phyloP scores from a whole-genome alignment of 306 rosid species.

The Adenanthera pavonina region DNA sequence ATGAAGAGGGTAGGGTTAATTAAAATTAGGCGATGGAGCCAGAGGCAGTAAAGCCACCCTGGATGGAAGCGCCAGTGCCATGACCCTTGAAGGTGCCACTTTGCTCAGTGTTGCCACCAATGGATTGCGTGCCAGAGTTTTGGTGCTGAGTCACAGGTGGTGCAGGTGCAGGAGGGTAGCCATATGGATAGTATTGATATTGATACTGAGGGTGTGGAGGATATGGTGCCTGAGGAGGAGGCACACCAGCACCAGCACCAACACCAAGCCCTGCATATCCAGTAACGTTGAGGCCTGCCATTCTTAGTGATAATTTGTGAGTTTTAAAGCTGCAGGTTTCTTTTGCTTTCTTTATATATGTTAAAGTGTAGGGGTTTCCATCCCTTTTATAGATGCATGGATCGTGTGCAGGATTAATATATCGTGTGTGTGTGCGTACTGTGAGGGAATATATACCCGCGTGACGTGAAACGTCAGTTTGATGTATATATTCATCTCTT shows the following conservation, averaged over 20 bases:
- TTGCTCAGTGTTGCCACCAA: not conserved
- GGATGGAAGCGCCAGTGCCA: conserved; percentile 7
- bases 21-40: not conserved
- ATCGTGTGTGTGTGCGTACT: no score
- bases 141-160: not conserved
- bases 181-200: conserved; percentile 7
- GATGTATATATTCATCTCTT: not conserved
- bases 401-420: no score
- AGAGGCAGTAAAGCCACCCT: conserved; percentile 22
- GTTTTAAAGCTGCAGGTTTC: no score
- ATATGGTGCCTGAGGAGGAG: not conserved
- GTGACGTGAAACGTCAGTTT: no score
- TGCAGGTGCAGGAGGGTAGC: not conserved
- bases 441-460: no score
- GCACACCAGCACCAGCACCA: not conserved
- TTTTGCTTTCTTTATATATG: no score
- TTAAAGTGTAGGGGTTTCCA: no score
- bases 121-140: not conserved
- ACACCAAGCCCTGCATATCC: not conserved
- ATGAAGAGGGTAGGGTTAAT: not conserved
- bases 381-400: no score
- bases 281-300: not conserved
- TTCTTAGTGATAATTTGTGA: not conserved
- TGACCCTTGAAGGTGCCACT: conserved; percentile 15
- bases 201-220: not conserved